phyloP scores from a whole-genome alignment of 768 basidiomycete genomes.

The Suillus sp. region DNA sequence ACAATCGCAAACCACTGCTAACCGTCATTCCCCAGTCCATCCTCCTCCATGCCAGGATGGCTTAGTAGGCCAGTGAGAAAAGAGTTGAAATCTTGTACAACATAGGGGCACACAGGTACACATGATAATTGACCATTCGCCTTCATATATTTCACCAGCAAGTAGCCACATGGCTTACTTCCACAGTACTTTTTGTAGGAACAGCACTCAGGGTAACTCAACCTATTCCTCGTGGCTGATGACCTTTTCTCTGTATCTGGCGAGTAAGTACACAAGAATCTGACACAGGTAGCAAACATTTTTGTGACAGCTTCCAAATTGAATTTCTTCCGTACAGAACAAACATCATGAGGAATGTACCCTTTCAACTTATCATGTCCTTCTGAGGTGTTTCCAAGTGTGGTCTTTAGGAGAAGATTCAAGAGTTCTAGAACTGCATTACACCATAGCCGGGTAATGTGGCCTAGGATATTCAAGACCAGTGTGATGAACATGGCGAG shows the following conservation, averaged over 20 bases:
- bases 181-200: conserved; percentile 14
- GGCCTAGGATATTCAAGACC: neutral
- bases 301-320: no score
- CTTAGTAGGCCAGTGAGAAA: conserved; percentile 30
- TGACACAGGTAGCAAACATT: conserved; percentile 25
- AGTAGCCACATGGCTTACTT: conserved; percentile 16
- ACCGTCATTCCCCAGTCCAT: conserved; percentile 24
- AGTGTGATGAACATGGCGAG: neutral
- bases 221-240: neutral
- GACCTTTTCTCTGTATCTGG: neutral
- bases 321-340: no score
- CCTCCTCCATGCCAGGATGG: conserved; percentile 27
- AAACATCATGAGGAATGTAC: no score
- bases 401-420: no score
- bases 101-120: conserved; percentile 13
- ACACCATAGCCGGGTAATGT: no score
- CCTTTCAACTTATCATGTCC: no score
- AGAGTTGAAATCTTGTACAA: conserved; percentile 29
- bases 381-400: no score
- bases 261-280: conserved; percentile 28
- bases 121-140: neutral
- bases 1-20: neutral
- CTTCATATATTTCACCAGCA: neutral
- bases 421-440: no score
- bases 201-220: conserved; percentile 24